Percentiles rank a stretch among this genome's conserved stretches.
Evolutionary conservation across 164 flowering plant species (phyloP).

Genomic region (Macadamia tetraphylla): DNA sequence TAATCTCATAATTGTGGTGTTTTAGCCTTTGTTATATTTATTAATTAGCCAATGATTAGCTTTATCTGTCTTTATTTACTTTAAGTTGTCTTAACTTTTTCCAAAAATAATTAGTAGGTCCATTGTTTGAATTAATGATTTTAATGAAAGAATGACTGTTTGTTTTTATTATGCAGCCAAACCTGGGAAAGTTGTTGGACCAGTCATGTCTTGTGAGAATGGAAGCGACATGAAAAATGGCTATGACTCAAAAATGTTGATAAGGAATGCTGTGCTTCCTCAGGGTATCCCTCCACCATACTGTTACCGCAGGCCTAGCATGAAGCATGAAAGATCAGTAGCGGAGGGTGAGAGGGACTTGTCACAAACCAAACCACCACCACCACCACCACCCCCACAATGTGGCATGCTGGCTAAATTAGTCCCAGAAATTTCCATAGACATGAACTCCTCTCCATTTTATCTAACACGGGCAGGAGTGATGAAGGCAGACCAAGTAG

Average conservation of each 20-base stretch:
- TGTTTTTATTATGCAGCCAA: conserved; percentile 33
- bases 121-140: too few relatives aligned
- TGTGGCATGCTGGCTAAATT: conserved; percentile 40
- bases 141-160: too few relatives aligned
- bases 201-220: conserved; percentile 47
- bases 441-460: conserved; percentile 53
- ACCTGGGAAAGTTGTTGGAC: conserved; percentile 62
- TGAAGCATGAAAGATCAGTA: conserved; percentile 33
- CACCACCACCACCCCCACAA: conserved; percentile 28
- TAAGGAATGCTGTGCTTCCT: conserved; percentile 40
- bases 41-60: too few relatives aligned
- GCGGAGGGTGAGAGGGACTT: conserved; percentile 26
- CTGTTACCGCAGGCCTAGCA: conserved; percentile 27
- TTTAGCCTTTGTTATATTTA: too few relatives aligned
- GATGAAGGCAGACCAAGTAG: conserved; percentile 28
- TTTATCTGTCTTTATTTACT: too few relatives aligned
- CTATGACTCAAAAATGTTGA: conserved; percentile 44
- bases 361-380: conserved; percentile 27
- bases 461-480: conserved; percentile 39
- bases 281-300: conserved; percentile 41
- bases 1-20: too few relatives aligned
- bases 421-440: conserved; percentile 61
- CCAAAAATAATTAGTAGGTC: too few relatives aligned
- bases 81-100: too few relatives aligned
- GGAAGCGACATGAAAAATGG: conserved; percentile 35